A percentile compares a stretch with the other conserved stretches of the same genome.
These are phyloP conservation scores for Brassica rapa DNA, from an alignment of 345 rosid genomes.

Conservation along the genomic window DNA sequence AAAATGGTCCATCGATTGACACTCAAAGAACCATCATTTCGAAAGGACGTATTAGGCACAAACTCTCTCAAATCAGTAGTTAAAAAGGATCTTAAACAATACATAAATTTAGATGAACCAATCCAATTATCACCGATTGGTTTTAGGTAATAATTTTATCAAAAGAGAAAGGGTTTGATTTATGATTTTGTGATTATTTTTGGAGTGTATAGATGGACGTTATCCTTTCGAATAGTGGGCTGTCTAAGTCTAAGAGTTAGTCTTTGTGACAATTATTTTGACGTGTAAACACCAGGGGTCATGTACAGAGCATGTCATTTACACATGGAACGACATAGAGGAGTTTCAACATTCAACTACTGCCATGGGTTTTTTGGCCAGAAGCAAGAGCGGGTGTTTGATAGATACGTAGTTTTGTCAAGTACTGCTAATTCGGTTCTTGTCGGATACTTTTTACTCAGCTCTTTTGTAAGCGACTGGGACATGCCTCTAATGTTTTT, in stretches of 20 bases:
- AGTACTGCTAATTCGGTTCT: not conserved
- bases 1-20: too few species aligned
- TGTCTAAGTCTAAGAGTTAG: not conserved
- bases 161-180: too few species aligned
- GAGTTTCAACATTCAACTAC: not conserved
- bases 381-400: conserved; percentile 5
- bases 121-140: too few species aligned
- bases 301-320: not conserved
- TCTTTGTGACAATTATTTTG: not conserved
- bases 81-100: too few species aligned
- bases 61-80: too few species aligned
- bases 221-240: not conserved
- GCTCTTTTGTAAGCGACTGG: not conserved
- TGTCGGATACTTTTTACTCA: not conserved
- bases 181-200: not conserved
- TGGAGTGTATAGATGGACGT: not conserved
- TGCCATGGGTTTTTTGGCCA: conserved; percentile 4
- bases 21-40: too few species aligned
- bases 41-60: too few species aligned
- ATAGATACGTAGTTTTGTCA: not conserved
- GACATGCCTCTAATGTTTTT: not conserved
- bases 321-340: not conserved
- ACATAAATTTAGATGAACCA: too few species aligned
- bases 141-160: too few species aligned
- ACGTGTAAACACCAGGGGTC: not conserved